Evolutionary conservation across 441 rosid genomes (phyloP), one percentile per base, ranked within the genome.

Genomic region (Gossypium gossypioides): DNA sequence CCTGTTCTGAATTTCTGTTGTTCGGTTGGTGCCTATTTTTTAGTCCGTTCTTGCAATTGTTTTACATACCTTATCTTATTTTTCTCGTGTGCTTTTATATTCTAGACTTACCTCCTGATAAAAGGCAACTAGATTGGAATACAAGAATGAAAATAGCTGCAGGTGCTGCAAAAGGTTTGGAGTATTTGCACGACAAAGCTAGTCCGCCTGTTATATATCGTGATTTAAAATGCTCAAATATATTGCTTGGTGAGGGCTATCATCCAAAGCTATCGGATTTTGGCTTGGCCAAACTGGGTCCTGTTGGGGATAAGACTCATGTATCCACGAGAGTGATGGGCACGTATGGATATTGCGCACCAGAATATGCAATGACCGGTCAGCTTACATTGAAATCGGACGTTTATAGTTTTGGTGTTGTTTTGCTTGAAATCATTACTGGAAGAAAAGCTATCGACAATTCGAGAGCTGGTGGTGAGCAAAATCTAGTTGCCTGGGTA

Each of bases 301-400:
- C 98, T 34, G 96, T 93, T 52, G 98, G 98, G 16, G 98, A 93
- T 74, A 87, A 93, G 74, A 91, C 98, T 6, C 97, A 93, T 72
- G 96, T 93, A 66, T 91, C 98, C 4, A 93, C 98, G 4, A 87
- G 98, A 76, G 98, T 93, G 77, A 93, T 93, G 98, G 98, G 98
- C 75, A 93, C 98, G 1, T 89, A 89, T 52, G 98, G 98, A 71
- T 93, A 93, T 76, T 93, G 98, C 80, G 98, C 97, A 48, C 97
- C 97, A 3, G 97, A 93, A 71, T 93, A 93, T 72, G 98, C 98
- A 74, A 90, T 93, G 97, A 93, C 98, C 0, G 98, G 97, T 34
- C 98, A 93, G 85, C 96, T 93, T 64, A 91, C 98, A 0, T 80
- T 94, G 70, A 94, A 91, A 77, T 94, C 96, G 1, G 98, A 91